Conservation (phyloP, 768 basidiomycete species). For the Leccinum longicurvipes region DNA sequence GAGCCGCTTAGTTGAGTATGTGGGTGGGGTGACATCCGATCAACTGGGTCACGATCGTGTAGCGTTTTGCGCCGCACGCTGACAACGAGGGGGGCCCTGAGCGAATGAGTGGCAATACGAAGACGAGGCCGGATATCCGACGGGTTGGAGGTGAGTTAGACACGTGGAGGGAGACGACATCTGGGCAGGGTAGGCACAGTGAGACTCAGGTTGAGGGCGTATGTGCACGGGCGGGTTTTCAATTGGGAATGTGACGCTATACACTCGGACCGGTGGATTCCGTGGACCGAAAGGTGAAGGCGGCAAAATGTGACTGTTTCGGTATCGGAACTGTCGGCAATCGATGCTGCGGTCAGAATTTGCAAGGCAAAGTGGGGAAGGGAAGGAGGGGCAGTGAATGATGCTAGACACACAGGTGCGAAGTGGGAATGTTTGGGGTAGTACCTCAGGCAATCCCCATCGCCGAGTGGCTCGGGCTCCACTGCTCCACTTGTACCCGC, state of each 20-base stretch:
- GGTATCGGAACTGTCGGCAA: neutral
- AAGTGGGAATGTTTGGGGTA: neutral
- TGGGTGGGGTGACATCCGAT: slow-evolving; percentile 10
- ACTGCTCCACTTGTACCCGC: neutral
- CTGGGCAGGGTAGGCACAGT: neutral
- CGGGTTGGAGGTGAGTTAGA: neutral
- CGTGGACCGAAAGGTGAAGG: neutral
- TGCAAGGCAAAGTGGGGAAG: neutral
- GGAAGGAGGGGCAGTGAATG: neutral
- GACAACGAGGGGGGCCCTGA: slow-evolving; percentile 22
- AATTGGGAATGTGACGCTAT: slow-evolving; percentile 2
- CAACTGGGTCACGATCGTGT: slow-evolving; percentile 5
- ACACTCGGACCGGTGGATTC: neutral
- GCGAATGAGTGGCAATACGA: slow-evolving; percentile 2
- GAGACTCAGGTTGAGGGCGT: slow-evolving; percentile 21
- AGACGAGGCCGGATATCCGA: slow-evolving; percentile 5
- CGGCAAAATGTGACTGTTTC: neutral
- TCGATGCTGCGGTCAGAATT: neutral
- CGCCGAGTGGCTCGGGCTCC: neutral
- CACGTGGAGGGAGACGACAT: slow-evolving; percentile 7
- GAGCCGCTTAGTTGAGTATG: neutral
- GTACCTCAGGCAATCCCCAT: neutral
- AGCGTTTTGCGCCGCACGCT: slow-evolving; percentile 15
- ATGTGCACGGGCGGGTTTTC: slow-evolving; percentile 3
- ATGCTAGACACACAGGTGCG: neutral